Conservation (phyloP, 129 eudicot genomes). For the Gnaphalium uliginosum region DNA sequence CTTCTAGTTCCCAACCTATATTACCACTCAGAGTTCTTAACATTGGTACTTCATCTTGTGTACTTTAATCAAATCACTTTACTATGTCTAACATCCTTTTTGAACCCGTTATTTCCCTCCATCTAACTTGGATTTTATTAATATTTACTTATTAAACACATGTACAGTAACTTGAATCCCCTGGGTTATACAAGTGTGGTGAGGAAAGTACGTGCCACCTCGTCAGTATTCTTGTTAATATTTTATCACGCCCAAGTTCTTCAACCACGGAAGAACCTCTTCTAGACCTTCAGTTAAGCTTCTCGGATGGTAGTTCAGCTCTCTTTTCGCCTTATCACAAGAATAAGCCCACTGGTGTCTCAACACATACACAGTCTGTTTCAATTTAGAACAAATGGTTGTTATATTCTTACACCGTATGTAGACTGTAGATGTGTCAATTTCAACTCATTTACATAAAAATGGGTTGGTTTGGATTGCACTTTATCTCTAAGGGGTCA, state of each 20-base stretch:
- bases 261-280: slow-evolving; percentile 82
- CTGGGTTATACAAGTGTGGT: background rate
- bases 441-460: background rate
- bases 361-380: slow-evolving; percentile 53
- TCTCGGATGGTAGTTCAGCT: slow-evolving; percentile 72
- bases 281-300: slow-evolving; percentile 68
- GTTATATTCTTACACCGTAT: background rate
- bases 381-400: slow-evolving; percentile 8
- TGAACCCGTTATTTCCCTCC: background rate
- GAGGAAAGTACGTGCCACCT: background rate
- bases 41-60: too few relatives aligned
- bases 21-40: too few relatives aligned
- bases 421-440: background rate
- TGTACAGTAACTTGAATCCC: background rate
- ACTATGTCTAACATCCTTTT: too few relatives aligned
- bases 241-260: slow-evolving; percentile 57
- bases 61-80: too few relatives aligned
- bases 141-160: background rate
- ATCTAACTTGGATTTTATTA: background rate
- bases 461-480: background rate
- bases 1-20: too few relatives aligned
- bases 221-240: slow-evolving; percentile 38
- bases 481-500: background rate
- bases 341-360: slow-evolving; percentile 78
- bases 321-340: slow-evolving; percentile 68